Conservation (phyloP, 805 yeast genomes). For the Ogataea haglerorum region DNA sequence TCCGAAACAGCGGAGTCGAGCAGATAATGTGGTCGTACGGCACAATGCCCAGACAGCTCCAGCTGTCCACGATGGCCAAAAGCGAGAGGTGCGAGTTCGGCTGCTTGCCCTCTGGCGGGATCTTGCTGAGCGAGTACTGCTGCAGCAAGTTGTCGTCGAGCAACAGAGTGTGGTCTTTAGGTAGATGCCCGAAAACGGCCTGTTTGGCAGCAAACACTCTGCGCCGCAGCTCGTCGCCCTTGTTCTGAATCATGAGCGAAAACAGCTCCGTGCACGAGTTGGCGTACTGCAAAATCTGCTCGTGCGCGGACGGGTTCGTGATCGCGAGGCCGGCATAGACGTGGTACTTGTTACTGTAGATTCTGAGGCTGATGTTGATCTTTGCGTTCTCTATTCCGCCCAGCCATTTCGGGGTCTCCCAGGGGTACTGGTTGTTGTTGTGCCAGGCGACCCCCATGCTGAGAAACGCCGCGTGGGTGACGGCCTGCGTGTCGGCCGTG, state of each 20-base stretch:
- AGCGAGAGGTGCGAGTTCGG: slow-evolving; percentile 90
- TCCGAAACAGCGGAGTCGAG: slow-evolving; percentile 89
- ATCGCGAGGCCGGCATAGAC: slow-evolving; percentile 97
- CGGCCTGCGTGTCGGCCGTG: slow-evolving; percentile 98
- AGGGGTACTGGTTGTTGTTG: slow-evolving; percentile 77
- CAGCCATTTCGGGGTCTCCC: slow-evolving; percentile 81
- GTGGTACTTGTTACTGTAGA: slow-evolving; percentile 94
- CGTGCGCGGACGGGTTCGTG: slow-evolving; percentile 91
- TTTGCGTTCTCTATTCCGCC: slow-evolving; percentile 97
- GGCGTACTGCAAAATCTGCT: slow-evolving; percentile 86
- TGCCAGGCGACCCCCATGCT: slow-evolving; percentile 98
- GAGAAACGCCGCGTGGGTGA: slow-evolving; percentile 94
- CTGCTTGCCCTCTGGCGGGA: slow-evolving; percentile 60
- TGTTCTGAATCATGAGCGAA: slow-evolving; percentile 74
- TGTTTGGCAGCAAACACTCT: slow-evolving; percentile 66
- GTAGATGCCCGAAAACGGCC: slow-evolving; percentile 69
- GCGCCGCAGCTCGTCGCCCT: slow-evolving; percentile 50
- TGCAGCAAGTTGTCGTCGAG: slow-evolving; percentile 78
- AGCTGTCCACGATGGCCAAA: slow-evolving; percentile 88
- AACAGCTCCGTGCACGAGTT: slow-evolving; percentile 78
- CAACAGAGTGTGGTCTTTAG: slow-evolving; percentile 52
- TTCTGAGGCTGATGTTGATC: slow-evolving; percentile 86
- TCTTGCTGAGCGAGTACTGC: slow-evolving; percentile 70
- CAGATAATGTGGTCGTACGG: slow-evolving; percentile 98
- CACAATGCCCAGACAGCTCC: slow-evolving; percentile 79